Evolutionary conservation across 2,329 filamentous ascomycete species (phyloP).

Genomic region (Biscogniauxia mediterranea): DNA sequence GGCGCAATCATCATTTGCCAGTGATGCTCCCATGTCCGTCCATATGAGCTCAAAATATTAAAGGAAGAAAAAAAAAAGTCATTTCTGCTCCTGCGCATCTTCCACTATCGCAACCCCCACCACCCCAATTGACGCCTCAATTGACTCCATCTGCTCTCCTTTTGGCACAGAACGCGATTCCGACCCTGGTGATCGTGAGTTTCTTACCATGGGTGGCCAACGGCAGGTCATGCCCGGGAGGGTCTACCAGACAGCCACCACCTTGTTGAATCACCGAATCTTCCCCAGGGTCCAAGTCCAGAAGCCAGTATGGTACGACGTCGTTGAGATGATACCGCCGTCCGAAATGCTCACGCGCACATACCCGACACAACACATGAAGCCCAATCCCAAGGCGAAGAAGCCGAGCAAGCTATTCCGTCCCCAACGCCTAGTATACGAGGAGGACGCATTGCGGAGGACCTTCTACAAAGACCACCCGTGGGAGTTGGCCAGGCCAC

Average conservation of each 20-base stretch:
- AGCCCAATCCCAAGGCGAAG: conserved; percentile 45
- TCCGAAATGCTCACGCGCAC: conserved; percentile 57
- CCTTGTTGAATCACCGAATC: conserved; percentile 36
- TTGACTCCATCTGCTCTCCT: background rate
- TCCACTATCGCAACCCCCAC: conserved; percentile 4
- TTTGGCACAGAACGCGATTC: conserved; percentile 1
- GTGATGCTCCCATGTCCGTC: background rate
- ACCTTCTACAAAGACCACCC: conserved; percentile 93
- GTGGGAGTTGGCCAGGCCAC: conserved; percentile 90
- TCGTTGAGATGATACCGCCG: conserved; percentile 54
- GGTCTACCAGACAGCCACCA: conserved; percentile 44
- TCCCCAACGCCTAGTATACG: conserved; percentile 73
- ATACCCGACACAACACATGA: conserved; percentile 46
- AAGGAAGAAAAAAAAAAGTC: conserved; percentile 1
- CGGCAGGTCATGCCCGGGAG: conserved; percentile 38
- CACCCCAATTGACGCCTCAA: background rate
- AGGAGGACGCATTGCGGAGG: conserved; percentile 77
- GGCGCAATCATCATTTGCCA: background rate
- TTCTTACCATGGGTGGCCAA: conserved; percentile 31
- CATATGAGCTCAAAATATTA: conserved; percentile 4
- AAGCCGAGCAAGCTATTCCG: conserved; percentile 77
- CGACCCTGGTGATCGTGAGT: background rate
- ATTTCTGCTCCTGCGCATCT: conserved; percentile 6
- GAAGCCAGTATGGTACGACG: conserved; percentile 49
- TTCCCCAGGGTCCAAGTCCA: conserved; percentile 29